phyloP scores from a whole-genome alignment of 108 stramenopile genomes.

The Hondaea fermentalgiana region DNA sequence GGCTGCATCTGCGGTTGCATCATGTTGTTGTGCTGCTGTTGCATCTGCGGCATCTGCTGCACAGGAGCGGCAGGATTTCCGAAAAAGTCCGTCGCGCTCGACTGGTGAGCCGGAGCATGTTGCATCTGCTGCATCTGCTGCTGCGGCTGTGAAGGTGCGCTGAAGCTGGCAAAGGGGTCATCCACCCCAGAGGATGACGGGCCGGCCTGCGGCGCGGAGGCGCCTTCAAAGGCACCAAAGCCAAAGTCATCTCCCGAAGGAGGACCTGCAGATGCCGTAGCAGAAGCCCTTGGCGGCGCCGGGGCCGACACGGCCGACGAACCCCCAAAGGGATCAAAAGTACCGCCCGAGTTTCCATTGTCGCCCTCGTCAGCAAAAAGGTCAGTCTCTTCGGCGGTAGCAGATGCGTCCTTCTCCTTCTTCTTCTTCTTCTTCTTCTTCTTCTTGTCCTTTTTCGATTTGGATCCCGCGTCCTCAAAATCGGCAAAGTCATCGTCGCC shows the following conservation, averaged over 20 bases:
- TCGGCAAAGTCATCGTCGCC: not conserved
- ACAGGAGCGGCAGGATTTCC: not conserved
- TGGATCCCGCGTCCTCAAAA: not conserved
- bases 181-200: not conserved
- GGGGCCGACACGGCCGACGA: not conserved
- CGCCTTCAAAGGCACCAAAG: not conserved
- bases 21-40: not conserved
- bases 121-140: not conserved
- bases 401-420: not conserved
- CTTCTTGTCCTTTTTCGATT: not conserved
- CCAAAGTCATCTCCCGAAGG: not conserved
- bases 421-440: constrained; percentile 15
- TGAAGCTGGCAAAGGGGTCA: not conserved
- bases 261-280: too few species aligned
- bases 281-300: not conserved
- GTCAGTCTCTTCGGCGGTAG: not conserved
- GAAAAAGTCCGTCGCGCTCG: not conserved
- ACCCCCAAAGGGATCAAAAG: not conserved
- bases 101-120: not conserved
- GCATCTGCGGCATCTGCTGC: not conserved
- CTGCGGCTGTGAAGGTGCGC: not conserved
- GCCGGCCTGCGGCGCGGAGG: not conserved
- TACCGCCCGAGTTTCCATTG: not conserved
- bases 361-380: not conserved
- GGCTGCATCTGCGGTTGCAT: not conserved